phyloP scores from a whole-genome alignment of 169 alveolate genomes.

The Plasmodium yoelii region DNA sequence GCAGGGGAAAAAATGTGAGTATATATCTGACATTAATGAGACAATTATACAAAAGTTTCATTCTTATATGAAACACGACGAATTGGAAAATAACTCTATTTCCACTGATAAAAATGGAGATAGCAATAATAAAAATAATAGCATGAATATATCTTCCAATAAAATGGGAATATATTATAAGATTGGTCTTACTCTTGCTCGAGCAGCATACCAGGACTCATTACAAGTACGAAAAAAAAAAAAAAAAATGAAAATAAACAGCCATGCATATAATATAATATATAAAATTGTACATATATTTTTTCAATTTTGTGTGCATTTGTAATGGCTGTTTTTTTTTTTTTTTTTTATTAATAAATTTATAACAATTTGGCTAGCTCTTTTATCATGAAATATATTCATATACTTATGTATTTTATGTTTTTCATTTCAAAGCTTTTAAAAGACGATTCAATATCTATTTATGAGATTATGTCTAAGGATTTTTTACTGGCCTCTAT shows the following conservation, averaged over 20 bases:
- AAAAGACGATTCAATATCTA: constrained; percentile 46
- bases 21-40: not conserved
- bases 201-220: constrained; percentile 74
- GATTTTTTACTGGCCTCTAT: constrained; percentile 69
- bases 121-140: not conserved
- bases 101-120: not conserved
- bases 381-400: not conserved
- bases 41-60: constrained; percentile 13
- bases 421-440: constrained; percentile 31
- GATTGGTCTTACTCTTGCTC: constrained; percentile 46
- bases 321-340: no score
- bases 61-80: not conserved
- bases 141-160: no score
- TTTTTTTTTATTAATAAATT: no score
- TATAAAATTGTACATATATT: not conserved
- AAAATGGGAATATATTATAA: constrained; percentile 39
- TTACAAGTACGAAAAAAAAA: constrained; percentile 35
- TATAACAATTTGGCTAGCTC: no score
- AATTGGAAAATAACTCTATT: not conserved
- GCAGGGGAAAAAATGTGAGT: constrained; percentile 21
- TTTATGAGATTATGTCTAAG: constrained; percentile 71
- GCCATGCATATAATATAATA: not conserved
- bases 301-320: not conserved
- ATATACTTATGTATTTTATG: not conserved
- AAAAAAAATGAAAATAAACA: not conserved